Conservation (phyloP, 805 yeast species). For the Yamadazyma scolyti region DNA sequence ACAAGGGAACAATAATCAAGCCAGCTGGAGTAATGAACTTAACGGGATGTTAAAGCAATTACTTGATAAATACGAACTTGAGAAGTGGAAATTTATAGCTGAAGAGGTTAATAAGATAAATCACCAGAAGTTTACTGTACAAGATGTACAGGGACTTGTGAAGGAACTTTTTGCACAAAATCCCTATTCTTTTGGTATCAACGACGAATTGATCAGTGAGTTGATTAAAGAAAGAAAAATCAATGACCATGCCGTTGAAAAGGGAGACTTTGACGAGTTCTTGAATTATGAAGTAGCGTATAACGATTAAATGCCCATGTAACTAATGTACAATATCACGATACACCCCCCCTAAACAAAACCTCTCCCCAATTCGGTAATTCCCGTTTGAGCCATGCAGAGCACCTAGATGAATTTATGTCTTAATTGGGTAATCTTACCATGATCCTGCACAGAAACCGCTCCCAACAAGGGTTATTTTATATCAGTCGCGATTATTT, state of each 20-base stretch:
- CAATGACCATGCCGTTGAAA: conserved; percentile 28
- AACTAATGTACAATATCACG: too few relatives aligned
- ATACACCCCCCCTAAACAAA: too few relatives aligned
- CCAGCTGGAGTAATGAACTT: conserved; percentile 60
- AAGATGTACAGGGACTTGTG: conserved; percentile 53
- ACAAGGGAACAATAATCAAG: conserved; percentile 67
- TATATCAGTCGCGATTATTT: too few relatives aligned
- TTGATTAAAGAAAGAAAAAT: conserved; percentile 32
- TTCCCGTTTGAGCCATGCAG: too few relatives aligned
- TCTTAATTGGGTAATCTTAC: too few relatives aligned
- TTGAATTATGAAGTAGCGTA: conserved; percentile 9
- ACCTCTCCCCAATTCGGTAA: too few relatives aligned
- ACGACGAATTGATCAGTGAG: conserved; percentile 42
- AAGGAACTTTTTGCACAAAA: conserved; percentile 50
- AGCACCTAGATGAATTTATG: too few relatives aligned
- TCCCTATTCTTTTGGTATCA: conserved; percentile 57
- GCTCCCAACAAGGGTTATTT: too few relatives aligned
- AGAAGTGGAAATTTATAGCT: conserved; percentile 66
- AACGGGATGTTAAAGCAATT: conserved; percentile 44
- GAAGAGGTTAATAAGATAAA: conserved; percentile 55
- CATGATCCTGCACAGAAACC: too few relatives aligned
- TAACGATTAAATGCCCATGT: too few relatives aligned
- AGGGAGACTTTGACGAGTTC: conserved; percentile 11
- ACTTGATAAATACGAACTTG: conserved; percentile 68
- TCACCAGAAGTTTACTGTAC: conserved; percentile 48